Evolutionary conservation across 768 basidiomycete species (phyloP), one percentile per base, ranked within the genome.

Genomic region (Pleurotus salmoneostramineus): DNA sequence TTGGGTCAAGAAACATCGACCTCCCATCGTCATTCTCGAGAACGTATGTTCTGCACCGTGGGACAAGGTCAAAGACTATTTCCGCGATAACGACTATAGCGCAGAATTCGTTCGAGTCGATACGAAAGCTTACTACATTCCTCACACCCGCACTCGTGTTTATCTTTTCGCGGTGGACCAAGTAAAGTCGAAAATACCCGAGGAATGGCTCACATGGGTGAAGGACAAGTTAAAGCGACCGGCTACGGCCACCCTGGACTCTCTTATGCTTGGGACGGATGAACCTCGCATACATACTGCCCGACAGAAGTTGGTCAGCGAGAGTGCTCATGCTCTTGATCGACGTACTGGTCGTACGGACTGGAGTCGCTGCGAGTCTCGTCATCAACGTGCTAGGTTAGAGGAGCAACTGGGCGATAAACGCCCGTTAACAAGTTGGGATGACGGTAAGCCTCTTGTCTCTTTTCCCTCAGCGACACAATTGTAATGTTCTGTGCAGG

Each of bases 1-100:
- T 33, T 98, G 93, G 92, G 89, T 97, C 45, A 81, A 77, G 50
- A 88, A 85, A 40, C 91, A 95, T 70, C 83, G 89, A 17, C 95
- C 95, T 0, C 88, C 91, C 1, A 69, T 98, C n/a, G 93, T 97
- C 64, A 90, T 98, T 63, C 78, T 97, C 15, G 95, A 98, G 69
- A 98, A 98, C 66, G 95, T 98, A 35, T 93, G 90, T 66, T 81
- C 83, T 48, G 95, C 95, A 0, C 95, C 95, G 4, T 98, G 95
- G 95, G 70, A 72, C 1, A 72, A 76, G 34, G 92, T 96, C n/a
- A 77, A 81, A 56, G 72, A 83, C 44, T 87, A 91, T 62, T 96
- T 97, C 63, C 84, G 81, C 61, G 74, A 82, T 43, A 82, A 84
- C 50, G 81, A 83, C 4, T 98, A 97, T 70, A 87, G 85, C 60